phyloP scores from a whole-genome alignment of 345 rosid species.

The Sisymbrium irio region DNA sequence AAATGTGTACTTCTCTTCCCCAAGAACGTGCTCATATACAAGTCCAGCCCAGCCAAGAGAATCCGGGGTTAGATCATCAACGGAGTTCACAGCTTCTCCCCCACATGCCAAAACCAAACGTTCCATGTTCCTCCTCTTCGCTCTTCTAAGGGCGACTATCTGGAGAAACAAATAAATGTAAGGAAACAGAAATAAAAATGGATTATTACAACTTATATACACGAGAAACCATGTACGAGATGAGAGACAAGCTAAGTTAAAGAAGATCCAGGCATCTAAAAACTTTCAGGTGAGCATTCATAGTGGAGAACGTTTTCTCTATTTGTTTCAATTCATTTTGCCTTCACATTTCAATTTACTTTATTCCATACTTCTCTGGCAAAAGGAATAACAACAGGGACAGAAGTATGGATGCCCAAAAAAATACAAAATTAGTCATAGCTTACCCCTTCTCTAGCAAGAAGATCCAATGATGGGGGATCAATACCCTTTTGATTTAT shows the following conservation, averaged over 20 bases:
- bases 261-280: background rate
- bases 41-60: conserved; percentile 99
- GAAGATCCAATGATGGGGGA: conserved; percentile 92
- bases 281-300: background rate
- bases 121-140: conserved; percentile 99
- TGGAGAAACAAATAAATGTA: conserved; percentile 30
- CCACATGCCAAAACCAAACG: conserved; percentile 93
- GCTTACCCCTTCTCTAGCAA: conserved; percentile 96
- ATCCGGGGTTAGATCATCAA: conserved; percentile 79
- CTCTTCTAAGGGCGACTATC: conserved; percentile 97
- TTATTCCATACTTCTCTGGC: background rate
- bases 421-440: background rate
- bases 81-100: conserved; percentile 94
- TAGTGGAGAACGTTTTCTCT: background rate
- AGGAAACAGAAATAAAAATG: background rate
- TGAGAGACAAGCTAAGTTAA: background rate
- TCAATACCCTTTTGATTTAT: conserved; percentile 99
- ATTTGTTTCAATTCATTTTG: background rate
- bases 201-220: background rate
- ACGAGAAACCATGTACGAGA: background rate
- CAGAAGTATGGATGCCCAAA: background rate
- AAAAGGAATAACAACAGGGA: background rate
- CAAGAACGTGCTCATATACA: conserved; percentile 89
- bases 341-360: background rate
- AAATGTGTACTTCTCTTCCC: conserved; percentile 95